Evolutionary conservation across 2,329 filamentous ascomycete species (phyloP).

Genomic region (Pseudophaeomoniella oleicola): DNA sequence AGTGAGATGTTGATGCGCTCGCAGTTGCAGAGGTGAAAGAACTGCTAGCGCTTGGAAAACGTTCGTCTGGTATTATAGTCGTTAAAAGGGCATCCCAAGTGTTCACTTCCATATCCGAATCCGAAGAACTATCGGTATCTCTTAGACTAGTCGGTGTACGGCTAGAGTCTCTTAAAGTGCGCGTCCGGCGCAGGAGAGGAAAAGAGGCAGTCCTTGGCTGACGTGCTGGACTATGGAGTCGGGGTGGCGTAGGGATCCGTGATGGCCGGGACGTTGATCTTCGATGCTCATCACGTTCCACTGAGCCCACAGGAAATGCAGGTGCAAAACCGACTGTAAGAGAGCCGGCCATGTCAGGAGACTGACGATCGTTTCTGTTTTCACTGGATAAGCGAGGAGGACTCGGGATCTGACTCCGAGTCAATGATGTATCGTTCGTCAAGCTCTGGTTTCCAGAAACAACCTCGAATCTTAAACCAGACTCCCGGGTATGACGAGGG

Average conservation of each 20-base stretch:
- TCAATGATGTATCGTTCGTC: background rate
- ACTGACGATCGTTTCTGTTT: constrained; percentile 9
- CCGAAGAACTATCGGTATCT: background rate
- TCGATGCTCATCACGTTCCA: background rate
- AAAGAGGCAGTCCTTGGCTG: background rate
- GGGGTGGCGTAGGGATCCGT: too few relatives aligned
- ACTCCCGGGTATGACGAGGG: constrained; percentile 22
- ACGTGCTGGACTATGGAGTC: background rate
- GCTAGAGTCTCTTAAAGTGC: constrained; percentile 16
- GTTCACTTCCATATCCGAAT: constrained; percentile 22
- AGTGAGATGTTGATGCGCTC: constrained; percentile 32
- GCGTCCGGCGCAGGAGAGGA: background rate
- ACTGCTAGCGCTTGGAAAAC: constrained; percentile 63
- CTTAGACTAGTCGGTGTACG: background rate
- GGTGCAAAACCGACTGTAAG: background rate
- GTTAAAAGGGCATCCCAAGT: constrained; percentile 69
- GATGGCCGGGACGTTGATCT: too few relatives aligned
- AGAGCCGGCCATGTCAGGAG: background rate
- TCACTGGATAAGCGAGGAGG: constrained; percentile 15
- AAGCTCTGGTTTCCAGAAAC: background rate
- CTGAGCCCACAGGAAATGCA: background rate
- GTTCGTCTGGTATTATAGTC: constrained; percentile 68
- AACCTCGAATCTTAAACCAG: constrained; percentile 17
- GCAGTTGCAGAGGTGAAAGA: constrained; percentile 62
- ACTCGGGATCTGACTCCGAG: constrained; percentile 8